Evolutionary conservation across 805 yeast genomes (phyloP).

Genomic region (Tetrapisispora taiwanensis): DNA sequence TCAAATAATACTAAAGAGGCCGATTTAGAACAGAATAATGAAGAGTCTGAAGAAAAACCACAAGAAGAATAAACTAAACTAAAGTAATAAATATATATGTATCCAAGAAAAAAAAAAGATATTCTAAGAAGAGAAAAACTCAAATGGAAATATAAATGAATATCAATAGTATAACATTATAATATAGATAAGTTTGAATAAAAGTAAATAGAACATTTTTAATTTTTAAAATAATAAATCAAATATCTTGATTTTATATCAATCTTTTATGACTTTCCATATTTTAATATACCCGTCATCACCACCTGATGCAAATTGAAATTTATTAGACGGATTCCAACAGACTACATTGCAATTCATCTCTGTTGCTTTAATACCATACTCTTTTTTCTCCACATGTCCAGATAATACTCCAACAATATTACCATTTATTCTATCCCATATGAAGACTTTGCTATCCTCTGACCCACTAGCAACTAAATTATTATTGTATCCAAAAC

Average conservation of each 20-base stretch:
- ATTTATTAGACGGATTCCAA: slow-evolving; percentile 46
- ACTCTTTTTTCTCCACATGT: slow-evolving; percentile 12
- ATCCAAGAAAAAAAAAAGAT: neutral
- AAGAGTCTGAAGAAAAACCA: neutral
- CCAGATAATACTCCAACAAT: slow-evolving; percentile 35
- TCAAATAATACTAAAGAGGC: neutral
- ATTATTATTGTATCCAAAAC: slow-evolving; percentile 65
- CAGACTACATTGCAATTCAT: slow-evolving; percentile 61
- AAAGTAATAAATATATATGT: neutral
- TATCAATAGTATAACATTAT: neutral
- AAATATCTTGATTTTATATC: neutral
- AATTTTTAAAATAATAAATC: neutral
- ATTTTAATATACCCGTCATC: slow-evolving; percentile 67
- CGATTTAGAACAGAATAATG: neutral
- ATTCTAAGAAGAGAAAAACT: neutral
- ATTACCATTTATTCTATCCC: slow-evolving; percentile 68
- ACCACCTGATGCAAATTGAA: slow-evolving; percentile 71
- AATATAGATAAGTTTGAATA: neutral
- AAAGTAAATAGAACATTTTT: neutral
- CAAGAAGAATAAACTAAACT: neutral
- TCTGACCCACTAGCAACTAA: slow-evolving; percentile 74
- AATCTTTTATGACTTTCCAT: slow-evolving; percentile 41
- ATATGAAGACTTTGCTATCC: slow-evolving; percentile 65
- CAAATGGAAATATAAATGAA: neutral
- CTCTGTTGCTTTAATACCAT: slow-evolving; percentile 14